Percentiles rank a stretch among this genome's conserved stretches.
These are phyloP conservation scores for Edaphochlamys debaryana DNA, from an alignment of 139 green algal genomes.

Conservation along the genomic window DNA sequence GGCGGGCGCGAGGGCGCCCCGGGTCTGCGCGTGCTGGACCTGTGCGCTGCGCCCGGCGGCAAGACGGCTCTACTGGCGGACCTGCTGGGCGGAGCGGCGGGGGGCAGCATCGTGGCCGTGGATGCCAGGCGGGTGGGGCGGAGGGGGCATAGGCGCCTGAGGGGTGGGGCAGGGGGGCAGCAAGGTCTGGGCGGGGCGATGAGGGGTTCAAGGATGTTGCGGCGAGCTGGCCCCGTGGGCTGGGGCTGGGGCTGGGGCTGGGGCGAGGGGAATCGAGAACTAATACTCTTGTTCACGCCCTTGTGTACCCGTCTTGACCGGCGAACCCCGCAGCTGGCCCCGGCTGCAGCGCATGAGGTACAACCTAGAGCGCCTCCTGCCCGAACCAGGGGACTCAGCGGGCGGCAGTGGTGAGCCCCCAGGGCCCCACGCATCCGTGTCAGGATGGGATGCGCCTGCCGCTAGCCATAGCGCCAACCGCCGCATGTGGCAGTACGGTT, in stretches of 20 bases:
- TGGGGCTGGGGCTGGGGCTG: too few relatives aligned
- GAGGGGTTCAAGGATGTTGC: too few relatives aligned
- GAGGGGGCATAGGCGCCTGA: background rate
- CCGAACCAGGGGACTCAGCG: background rate
- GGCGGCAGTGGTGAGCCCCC: background rate
- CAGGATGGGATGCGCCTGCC: too few relatives aligned
- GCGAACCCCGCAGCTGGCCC: conserved; percentile 8
- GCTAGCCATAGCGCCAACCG: background rate
- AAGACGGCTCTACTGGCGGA: conserved; percentile 44
- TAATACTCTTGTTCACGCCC: background rate
- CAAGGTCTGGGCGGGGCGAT: too few relatives aligned
- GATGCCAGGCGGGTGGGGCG: background rate
- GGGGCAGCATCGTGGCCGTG: conserved; percentile 13
- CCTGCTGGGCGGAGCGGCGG: conserved; percentile 10
- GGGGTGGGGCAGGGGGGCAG: too few relatives aligned
- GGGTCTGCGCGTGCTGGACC: conserved; percentile 34
- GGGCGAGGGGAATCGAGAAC: too few relatives aligned
- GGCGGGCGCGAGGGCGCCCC: background rate
- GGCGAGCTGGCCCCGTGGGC: too few relatives aligned
- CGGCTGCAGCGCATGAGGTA: conserved; percentile 29
- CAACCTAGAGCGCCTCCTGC: conserved; percentile 19
- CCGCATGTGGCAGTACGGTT: conserved; percentile 11
- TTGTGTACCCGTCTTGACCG: background rate
- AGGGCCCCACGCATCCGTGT: too few relatives aligned
- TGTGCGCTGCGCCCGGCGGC: conserved; percentile 43